These are phyloP conservation scores for Gnomoniopsis smithogilvyi DNA, from an alignment of 2,329 filamentous ascomycete species.

Conservation along the genomic window DNA sequence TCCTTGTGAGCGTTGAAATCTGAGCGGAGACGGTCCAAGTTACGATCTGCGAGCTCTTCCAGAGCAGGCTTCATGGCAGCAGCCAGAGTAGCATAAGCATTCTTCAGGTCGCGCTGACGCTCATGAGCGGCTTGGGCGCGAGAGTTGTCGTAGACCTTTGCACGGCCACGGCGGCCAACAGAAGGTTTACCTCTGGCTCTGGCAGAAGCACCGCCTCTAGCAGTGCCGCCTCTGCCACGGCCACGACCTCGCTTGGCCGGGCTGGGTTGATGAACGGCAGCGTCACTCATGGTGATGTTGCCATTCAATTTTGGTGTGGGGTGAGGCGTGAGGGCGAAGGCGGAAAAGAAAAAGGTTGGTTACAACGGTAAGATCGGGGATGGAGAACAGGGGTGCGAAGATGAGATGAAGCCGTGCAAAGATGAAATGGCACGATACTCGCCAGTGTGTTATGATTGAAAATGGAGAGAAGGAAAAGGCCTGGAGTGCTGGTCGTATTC, in stretches of 20 bases:
- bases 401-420: background rate
- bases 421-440: background rate
- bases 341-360: background rate
- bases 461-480: background rate
- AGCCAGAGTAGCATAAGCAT: conserved; percentile 60
- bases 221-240: conserved; percentile 12
- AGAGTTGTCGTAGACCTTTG: conserved; percentile 53
- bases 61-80: conserved; percentile 62
- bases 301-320: conserved; percentile 12
- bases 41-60: conserved; percentile 62
- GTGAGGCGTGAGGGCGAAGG: conserved; percentile 8
- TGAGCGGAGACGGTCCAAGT: conserved; percentile 53
- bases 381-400: background rate
- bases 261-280: conserved; percentile 17
- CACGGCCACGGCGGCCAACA: conserved; percentile 39
- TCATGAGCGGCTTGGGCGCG: conserved; percentile 57
- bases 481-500: background rate
- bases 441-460: background rate
- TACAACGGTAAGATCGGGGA: background rate
- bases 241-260: conserved; percentile 18
- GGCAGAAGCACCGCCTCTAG: conserved; percentile 12
- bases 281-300: conserved; percentile 18
- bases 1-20: conserved; percentile 51
- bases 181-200: conserved; percentile 16
- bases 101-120: conserved; percentile 65